Base-by-base conservation (phyloP, 1,284 basidiomycete species). In the Flammula alnicola region DNA sequence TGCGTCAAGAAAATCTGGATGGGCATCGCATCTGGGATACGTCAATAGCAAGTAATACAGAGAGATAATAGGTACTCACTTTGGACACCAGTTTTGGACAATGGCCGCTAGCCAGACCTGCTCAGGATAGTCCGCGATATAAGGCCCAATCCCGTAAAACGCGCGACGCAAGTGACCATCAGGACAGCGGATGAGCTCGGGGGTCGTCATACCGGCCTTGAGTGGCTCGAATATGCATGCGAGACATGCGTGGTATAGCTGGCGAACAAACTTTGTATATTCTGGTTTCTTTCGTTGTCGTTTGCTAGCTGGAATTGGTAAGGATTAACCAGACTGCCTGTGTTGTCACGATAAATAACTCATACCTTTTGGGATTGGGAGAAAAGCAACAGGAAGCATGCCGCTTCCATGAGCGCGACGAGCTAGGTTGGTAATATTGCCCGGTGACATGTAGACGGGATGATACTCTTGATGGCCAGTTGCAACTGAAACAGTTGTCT, bases 331-430 rank as follows among this genome's bases (percentile, higher is more conserved):
- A 26, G n/a, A 14, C 7, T n/a, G n/a, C n/a, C n/a, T n/a, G n/a
- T n/a, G n/a, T n/a, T n/a, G n/a, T n/a, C n/a, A n/a, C n/a, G n/a
- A n/a, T n/a, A n/a, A n/a, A n/a, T n/a, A n/a, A n/a, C n/a, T n/a
- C n/a, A n/a, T 20, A 72, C 70, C 61, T 53, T 70, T 71, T 0
- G 66, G 69, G 12, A 70, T 67, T 5, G 69, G 55, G 3, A 73
- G 57, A 50, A 71, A 71, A 4, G 51, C 63, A 6, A 66, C 48
- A 3, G 63, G 60, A 27, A 56, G 35, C 1, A 71, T 44, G 1
- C 49, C 61, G 38, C 64, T 61, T 5, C 55, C 46, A 41, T 69
- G 70, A 2, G 57, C 63, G 5, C 58, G 44, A 0, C 62, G 49
- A 6, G 58, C 63, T 17, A 31, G 57, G 32, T 70, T 70, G 5